A percentile compares a stretch with the other conserved stretches of the same genome.
Conservation (phyloP, 1,284 basidiomycete species). For the Xerocomus nothofagi region DNA sequence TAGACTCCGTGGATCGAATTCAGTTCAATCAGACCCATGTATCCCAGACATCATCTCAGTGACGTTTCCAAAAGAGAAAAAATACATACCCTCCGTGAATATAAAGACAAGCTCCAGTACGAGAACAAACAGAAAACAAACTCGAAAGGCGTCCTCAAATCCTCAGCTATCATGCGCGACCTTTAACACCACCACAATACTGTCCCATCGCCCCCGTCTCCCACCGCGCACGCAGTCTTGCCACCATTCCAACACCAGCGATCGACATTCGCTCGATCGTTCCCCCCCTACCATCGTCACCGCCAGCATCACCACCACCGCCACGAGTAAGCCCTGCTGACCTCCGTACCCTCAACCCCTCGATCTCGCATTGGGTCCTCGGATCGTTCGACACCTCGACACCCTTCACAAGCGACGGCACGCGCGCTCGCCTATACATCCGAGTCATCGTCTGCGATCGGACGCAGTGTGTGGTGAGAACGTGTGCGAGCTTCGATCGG, state of each 20-base stretch:
- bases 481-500: slow-evolving; percentile 24
- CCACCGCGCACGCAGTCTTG: slow-evolving; percentile 25
- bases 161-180: not conserved
- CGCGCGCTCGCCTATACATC: not conserved
- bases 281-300: not conserved
- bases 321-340: not conserved
- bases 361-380: slow-evolving; percentile 9
- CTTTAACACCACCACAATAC: not conserved
- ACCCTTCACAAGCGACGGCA: slow-evolving; percentile 1
- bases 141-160: not conserved
- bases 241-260: slow-evolving; percentile 17
- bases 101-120: not conserved
- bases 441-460: not conserved
- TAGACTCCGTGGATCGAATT: not conserved
- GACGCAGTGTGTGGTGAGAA: slow-evolving; percentile 9
- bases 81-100: not conserved
- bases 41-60: not conserved
- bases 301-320: too few species aligned
- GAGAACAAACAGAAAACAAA: not conserved
- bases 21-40: not conserved
- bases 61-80: too few species aligned
- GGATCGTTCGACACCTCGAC: slow-evolving; percentile 4
- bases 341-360: slow-evolving; percentile 1
- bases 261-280: slow-evolving; percentile 3
- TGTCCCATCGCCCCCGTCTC: slow-evolving; percentile 5